Percentiles rank a stretch among this genome's conserved stretches.
Conservation (phyloP, 148 eudicot genomes). For the Dysphania ambrosioides region DNA sequence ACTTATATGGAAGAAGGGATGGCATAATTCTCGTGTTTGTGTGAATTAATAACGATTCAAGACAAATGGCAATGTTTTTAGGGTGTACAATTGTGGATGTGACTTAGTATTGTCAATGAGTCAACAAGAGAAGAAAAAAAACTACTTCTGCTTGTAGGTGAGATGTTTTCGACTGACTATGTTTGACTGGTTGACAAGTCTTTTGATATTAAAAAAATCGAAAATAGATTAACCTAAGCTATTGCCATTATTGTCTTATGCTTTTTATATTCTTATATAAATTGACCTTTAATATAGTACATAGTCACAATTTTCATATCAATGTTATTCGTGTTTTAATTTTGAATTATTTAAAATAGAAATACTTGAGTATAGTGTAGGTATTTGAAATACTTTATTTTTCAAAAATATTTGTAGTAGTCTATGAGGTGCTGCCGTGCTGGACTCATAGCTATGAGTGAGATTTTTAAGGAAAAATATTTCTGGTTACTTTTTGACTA, state of each 20-base stretch:
- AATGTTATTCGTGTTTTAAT: not conserved
- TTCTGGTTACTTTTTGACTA: not conserved
- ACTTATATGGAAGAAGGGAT: not conserved
- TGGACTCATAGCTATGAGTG: too few species aligned
- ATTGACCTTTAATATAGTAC: not conserved
- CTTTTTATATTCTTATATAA: not conserved
- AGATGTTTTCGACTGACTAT: not conserved
- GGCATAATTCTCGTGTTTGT: not conserved
- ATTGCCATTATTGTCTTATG: not conserved
- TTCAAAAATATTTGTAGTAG: not conserved
- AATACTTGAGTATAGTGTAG: not conserved
- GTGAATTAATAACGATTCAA: not conserved
- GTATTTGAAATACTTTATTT: not conserved
- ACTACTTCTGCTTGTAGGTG: not conserved
- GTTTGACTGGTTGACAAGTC: slow-evolving; percentile 10
- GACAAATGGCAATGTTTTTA: not conserved
- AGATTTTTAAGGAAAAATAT: not conserved
- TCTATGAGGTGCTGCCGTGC: too few species aligned
- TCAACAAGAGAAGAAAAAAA: not conserved
- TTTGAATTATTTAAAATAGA: not conserved
- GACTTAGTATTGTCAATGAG: not conserved
- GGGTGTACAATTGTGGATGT: not conserved
- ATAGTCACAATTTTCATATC: not conserved
- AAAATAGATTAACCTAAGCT: not conserved
- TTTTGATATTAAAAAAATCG: not conserved